Conservation (phyloP, 139 green algal species). For the Desmodesmus armatus region DNA sequence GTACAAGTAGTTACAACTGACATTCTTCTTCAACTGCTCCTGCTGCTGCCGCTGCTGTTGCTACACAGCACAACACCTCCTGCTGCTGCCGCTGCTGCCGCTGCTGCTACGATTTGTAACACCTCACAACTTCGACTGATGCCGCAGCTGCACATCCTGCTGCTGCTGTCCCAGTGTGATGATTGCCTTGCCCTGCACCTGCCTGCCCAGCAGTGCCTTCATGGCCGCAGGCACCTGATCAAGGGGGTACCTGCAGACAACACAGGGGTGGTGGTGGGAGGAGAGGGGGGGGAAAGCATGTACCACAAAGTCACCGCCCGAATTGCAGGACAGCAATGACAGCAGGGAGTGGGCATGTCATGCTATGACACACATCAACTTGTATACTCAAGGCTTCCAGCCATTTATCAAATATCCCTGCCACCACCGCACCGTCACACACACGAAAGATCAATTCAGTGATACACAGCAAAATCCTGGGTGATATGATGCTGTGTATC, state of each 20-base stretch:
- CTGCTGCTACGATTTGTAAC: background rate
- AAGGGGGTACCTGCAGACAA: constrained; percentile 57
- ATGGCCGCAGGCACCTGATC: constrained; percentile 71
- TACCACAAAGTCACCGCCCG: background rate
- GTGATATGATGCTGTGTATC: no score
- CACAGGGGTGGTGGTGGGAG: background rate
- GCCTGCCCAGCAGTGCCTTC: constrained; percentile 59
- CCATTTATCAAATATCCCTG: background rate
- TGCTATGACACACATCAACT: background rate
- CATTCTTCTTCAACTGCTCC: background rate
- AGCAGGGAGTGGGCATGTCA: no score
- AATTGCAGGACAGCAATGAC: no score
- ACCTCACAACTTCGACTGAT: background rate
- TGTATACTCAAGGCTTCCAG: background rate
- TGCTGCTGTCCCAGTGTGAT: constrained; percentile 11
- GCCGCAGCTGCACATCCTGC: constrained; percentile 1
- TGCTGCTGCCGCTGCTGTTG: constrained; percentile 14
- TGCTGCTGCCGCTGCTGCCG: constrained; percentile 10
- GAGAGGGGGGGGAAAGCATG: background rate
- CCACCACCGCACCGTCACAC: background rate
- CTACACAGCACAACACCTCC: background rate
- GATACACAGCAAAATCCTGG: no score
- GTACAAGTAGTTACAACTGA: background rate
- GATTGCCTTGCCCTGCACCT: constrained; percentile 73
- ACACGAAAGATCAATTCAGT: background rate